phyloP scores from a whole-genome alignment of 2,329 filamentous ascomycete species.

The Chrysoporthe deuterocubensis region DNA sequence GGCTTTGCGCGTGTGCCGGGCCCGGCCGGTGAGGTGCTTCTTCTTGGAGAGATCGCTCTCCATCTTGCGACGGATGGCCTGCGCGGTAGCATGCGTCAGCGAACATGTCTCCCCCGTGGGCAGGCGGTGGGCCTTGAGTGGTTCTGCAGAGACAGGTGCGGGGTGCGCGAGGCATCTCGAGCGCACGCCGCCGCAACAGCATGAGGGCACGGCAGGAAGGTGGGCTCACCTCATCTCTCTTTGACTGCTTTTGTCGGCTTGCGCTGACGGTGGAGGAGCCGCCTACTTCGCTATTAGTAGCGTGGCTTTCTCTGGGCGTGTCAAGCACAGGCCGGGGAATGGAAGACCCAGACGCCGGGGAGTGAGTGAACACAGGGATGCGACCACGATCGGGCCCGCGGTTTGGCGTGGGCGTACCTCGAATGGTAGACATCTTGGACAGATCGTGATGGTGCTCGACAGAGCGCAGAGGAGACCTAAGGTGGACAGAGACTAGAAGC shows the following conservation, averaged over 20 bases:
- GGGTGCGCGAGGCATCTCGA: not conserved
- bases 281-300: slow-evolving; percentile 60
- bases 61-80: slow-evolving; percentile 97
- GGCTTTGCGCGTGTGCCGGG: slow-evolving; percentile 87
- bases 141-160: not conserved
- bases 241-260: slow-evolving; percentile 93
- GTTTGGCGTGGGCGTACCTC: slow-evolving; percentile 74
- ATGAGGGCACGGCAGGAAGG: not conserved
- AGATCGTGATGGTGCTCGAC: slow-evolving; percentile 1
- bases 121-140: not conserved
- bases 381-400: slow-evolving; percentile 62
- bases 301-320: slow-evolving; percentile 43
- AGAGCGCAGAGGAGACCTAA: not conserved
- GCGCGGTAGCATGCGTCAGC: slow-evolving; percentile 38
- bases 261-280: slow-evolving; percentile 76
- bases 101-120: slow-evolving; percentile 28
- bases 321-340: slow-evolving; percentile 75
- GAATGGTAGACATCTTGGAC: slow-evolving; percentile 52
- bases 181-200: slow-evolving; percentile 14
- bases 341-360: slow-evolving; percentile 60
- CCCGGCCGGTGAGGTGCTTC: slow-evolving; percentile 77
- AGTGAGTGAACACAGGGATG: slow-evolving; percentile 62
- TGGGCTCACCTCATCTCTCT: slow-evolving; percentile 88
- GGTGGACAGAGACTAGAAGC: not conserved
- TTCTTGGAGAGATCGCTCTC: slow-evolving; percentile 98